Evolutionary conservation across 352 stramenopile species (phyloP), one percentile per base, ranked within the genome.

Genomic region (Elongisporangium prolatum): DNA sequence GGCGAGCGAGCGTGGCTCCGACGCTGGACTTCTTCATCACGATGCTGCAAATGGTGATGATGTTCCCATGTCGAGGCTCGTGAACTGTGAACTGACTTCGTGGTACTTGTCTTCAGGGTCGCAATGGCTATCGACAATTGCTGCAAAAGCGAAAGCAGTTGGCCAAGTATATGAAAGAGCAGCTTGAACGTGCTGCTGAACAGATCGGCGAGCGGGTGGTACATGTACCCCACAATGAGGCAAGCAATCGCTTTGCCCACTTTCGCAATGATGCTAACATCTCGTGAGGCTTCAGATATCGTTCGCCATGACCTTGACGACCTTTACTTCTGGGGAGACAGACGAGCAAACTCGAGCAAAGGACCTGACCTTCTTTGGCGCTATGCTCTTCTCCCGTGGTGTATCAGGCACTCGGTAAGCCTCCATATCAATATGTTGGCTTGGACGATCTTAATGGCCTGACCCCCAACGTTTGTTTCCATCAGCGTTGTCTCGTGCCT

Each of bases 1-100:
- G 97, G 4, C 89, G 97, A 50, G 97, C 97, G n/a, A 98, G 87
- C 54, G 93, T 91, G 48, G 85, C 93, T 6, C 96, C 97, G 0
- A 90, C 95, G 51, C 70, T 99, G 14, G 97, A 99, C 83, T 88
- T 99, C 37, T 99, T 99, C 69, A 98, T 99, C 70, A 99, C 97
- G 0, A 90, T 99, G 59, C 80, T 99, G n/a, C 96, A 96, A 40
- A 98, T 99, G 89, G 97, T 97, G 34, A 34, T 34, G 4, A 34
- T 3, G 3, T 7, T 7, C 7, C 4, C 24, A 34, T 34, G 3
- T 34, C 24, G 7, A 52, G 92, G 59, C 17, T 17, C 48, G 28
- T 63, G 17, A 28, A 13, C 22, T 56, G 17, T 4, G 17, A 3
- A 37, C 20, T 60, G 10, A 34, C 20, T 55, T 59, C 10, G n/a